Conservation (phyloP, 176 grass and related monocot species). For the Areca catechu region DNA sequence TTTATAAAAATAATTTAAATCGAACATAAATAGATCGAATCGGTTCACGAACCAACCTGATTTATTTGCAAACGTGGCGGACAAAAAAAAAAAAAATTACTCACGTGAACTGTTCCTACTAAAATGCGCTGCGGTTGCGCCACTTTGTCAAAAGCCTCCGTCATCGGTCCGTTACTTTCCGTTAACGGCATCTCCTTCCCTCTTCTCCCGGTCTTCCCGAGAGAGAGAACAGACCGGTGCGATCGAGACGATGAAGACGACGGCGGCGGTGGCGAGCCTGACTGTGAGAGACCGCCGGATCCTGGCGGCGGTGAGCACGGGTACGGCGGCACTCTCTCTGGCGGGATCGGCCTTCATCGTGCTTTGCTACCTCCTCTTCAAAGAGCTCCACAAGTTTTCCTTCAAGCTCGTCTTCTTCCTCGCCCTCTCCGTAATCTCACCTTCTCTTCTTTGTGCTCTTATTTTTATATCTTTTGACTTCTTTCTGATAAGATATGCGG, state of each 20-base stretch:
- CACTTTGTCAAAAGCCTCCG: too few species aligned
- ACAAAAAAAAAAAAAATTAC: too few species aligned
- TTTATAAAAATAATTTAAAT: too few species aligned
- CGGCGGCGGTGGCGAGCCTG: conserved; percentile 24
- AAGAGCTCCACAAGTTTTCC: conserved; percentile 95
- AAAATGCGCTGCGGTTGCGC: too few species aligned
- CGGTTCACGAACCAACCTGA: too few species aligned
- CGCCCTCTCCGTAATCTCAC: conserved; percentile 46
- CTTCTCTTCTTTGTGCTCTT: not conserved
- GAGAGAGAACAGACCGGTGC: too few species aligned
- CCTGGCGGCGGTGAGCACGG: conserved; percentile 43
- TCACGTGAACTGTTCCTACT: too few species aligned
- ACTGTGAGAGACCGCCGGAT: conserved; percentile 27
- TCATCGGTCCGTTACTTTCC: too few species aligned
- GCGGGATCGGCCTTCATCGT: conserved; percentile 91
- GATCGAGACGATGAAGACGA: not conserved
- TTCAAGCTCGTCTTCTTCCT: conserved; percentile 99
- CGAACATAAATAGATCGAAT: too few species aligned
- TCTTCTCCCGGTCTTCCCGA: too few species aligned
- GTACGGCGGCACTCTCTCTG: conserved; percentile 66
- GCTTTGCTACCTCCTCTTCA: conserved; percentile 90
- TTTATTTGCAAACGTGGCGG: too few species aligned
- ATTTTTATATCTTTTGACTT: not conserved
- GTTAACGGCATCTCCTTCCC: too few species aligned
- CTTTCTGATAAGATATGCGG: not conserved